Evolutionary conservation across 108 stramenopile species (phyloP), one percentile per base, ranked within the genome.

Genomic region (Parietichytrium sp.): DNA sequence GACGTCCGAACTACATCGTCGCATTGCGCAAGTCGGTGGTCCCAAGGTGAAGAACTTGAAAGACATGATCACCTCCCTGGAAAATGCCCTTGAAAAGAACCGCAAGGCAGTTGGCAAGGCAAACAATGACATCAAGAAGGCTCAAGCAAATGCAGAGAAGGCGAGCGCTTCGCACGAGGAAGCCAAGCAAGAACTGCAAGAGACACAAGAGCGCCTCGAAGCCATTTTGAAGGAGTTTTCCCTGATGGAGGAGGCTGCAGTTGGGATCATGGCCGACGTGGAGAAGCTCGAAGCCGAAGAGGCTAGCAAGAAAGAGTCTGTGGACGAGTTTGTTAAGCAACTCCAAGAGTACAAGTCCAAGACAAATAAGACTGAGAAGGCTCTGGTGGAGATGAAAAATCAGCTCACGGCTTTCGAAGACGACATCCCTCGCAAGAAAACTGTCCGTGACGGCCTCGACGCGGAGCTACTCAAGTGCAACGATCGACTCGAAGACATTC

Each of bases 1-100:
- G 48, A 94, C 96, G 4, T 87, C 92, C 25, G 89, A 91, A 15
- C 83, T 97, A 18, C 96, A 97, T 82, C 89, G 93, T 31, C 83
- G 84, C 18, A 96, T 97, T 81, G 55, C 95, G 33, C 93, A 95
- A 53, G 93, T 94, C 51, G 98, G 96, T 30, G 96, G 96, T 25
- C 81, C 87, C 48, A 86, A 87, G 51, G 87, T 96, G 48, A 96
- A 96, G 85, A 91, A 91, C 33, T 47, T 79, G 55, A 90, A 92
- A 80, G 87, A 86, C 38, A 83, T 85, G n/a, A 91, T 91, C 20
- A 23, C 27, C 10, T 49, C 33, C 0, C 16, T 48, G 72, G 93
- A 93, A 29, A 88, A 92, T 55, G 87, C 88, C 51, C 54, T 92
- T 33, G 84, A 82, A 10, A 78, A 86, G 7, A 52, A 92, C 54